Evolutionary conservation across 1,139 yeast species (phyloP), one percentile per base, ranked within the genome.

Genomic region (Kodamaea sp.): DNA sequence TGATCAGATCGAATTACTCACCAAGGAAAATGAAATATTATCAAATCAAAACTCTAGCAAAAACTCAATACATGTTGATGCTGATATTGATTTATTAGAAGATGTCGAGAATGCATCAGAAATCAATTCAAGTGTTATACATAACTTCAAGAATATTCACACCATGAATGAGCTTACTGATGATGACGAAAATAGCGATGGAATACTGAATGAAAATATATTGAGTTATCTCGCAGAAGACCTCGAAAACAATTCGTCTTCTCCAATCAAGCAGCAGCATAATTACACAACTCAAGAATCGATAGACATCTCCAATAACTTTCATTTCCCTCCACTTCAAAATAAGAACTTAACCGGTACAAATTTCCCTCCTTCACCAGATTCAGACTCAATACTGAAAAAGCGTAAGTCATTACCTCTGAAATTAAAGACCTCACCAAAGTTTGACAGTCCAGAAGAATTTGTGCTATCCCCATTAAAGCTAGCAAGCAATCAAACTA

Each of bases 1-100:
- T 42, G 81, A 76, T 48, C 81, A 78, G 57, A 63, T 78, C 32
- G 83, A 78, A 50, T 62, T 60, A 49, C 60, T 76, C 45, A 64
- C 74, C 31, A 65, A 63, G 40, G 70, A 72, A 46, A 67, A 65
- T 43, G 62, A 61, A 29, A 59, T 62, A 31, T 53, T 62, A 27
- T 38, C 52, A 6, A 48, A 38, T 29, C 42, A 42, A 34, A 42
- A 38, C 29, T 40, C 47, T 6, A 44, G 43, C 22, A 46, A 39
- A 22, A 40, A 41, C 26, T 42, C 47, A 29, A 38, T 44, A 15
- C 40, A 48, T 22, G 40, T 40, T 28, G 45, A 39, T 25, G 28
- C 29, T 31, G 47, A 42, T 22, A 27, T 22, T 23, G 42, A 39
- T 4, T 15, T 15, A 15, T 15, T 15, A 12, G 44, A 39, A 12